Evolutionary conservation across 352 stramenopile species (phyloP).

Genomic region (Peronospora belbahrii): DNA sequence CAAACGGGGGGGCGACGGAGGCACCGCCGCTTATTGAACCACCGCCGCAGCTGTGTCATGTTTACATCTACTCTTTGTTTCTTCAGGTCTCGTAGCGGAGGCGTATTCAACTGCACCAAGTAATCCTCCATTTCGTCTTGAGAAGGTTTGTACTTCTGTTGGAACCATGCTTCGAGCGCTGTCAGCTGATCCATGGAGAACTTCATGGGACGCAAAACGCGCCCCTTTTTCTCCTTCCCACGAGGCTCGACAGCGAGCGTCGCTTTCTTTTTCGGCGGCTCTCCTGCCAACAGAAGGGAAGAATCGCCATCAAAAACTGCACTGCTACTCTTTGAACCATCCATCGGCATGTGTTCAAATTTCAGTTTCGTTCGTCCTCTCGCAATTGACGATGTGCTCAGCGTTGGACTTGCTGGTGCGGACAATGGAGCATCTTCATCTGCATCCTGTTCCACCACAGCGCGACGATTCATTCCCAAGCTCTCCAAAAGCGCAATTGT

Average conservation of each 20-base stretch:
- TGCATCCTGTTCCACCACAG: slow-evolving; percentile 33
- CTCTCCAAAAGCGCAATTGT: slow-evolving; percentile 65
- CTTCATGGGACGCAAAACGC: slow-evolving; percentile 74
- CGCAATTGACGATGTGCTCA: slow-evolving; percentile 26
- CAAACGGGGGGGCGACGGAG: slow-evolving; percentile 72
- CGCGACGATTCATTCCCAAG: slow-evolving; percentile 55
- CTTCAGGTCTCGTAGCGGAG: slow-evolving; percentile 57
- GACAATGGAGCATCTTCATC: slow-evolving; percentile 37
- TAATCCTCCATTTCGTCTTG: slow-evolving; percentile 78
- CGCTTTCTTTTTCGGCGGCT: slow-evolving; percentile 27
- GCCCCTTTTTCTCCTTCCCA: slow-evolving; percentile 58
- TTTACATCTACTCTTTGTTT: slow-evolving; percentile 76
- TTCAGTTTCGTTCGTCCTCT: slow-evolving; percentile 17
- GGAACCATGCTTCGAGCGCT: slow-evolving; percentile 75
- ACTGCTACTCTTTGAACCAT: slow-evolving; percentile 11
- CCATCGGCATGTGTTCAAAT: slow-evolving; percentile 7
- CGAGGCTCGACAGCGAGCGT: slow-evolving; percentile 26
- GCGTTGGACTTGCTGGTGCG: slow-evolving; percentile 15
- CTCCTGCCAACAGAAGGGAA: slow-evolving; percentile 17
- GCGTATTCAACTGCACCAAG: slow-evolving; percentile 50
- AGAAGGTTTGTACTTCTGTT: slow-evolving; percentile 82
- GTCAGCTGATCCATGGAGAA: slow-evolving; percentile 80
- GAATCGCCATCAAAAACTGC: slow-evolving; percentile 16
- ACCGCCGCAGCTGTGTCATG: slow-evolving; percentile 79
- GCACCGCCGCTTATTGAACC: slow-evolving; percentile 84